Evolutionary conservation across 179 eudicot species (phyloP).

Genomic region (Silene coronaria): DNA sequence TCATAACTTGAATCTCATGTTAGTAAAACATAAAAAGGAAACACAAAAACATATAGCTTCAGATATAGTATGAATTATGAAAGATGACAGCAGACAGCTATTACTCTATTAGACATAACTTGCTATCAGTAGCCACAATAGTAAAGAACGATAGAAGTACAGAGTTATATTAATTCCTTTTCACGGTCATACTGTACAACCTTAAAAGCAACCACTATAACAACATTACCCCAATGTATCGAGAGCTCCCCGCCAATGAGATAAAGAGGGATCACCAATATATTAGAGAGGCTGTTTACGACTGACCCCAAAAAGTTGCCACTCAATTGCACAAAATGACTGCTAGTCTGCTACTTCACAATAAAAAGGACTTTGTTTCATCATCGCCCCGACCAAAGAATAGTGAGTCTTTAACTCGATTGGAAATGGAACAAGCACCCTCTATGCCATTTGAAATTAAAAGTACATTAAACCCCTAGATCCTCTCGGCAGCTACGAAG

Average conservation of each 20-base stretch:
- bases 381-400: no score
- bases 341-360: no score
- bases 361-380: no score
- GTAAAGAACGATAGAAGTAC: neutral
- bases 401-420: no score
- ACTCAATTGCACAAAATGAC: no score
- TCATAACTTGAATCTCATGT: neutral
- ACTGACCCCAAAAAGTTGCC: no score
- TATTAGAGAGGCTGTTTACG: no score
- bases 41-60: neutral
- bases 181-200: neutral
- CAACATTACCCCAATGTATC: neutral
- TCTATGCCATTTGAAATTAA: neutral
- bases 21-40: neutral
- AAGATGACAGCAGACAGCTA: slow-evolving; percentile 1
- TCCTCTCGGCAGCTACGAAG: neutral
- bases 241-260: neutral
- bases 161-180: slow-evolving; percentile 5
- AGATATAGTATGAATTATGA: neutral
- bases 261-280: neutral
- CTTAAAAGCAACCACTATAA: neutral
- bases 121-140: neutral
- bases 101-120: neutral
- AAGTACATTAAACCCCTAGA: neutral
- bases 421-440: neutral